Percentiles rank a stretch among this genome's conserved stretches.
Conservation (phyloP, 257 asterid species). For the Solanum acaule region DNA sequence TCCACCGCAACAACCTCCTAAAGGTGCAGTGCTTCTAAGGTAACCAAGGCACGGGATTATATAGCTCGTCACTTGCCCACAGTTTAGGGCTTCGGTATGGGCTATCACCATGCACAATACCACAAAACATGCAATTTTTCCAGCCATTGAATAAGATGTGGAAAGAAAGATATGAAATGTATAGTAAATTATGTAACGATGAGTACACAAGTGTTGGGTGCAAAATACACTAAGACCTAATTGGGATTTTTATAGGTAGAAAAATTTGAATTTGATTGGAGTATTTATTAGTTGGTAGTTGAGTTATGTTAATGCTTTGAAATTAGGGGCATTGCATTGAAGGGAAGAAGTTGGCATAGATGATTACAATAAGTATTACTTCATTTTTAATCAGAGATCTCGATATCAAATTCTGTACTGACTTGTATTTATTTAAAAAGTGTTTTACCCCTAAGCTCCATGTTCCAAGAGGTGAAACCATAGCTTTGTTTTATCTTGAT, state of each 20-base stretch:
- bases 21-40: slow-evolving; percentile 12
- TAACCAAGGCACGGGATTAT: slow-evolving; percentile 27
- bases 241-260: background rate
- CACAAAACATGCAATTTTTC: background rate
- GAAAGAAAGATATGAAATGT: background rate
- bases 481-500: too few relatives aligned
- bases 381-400: too few relatives aligned
- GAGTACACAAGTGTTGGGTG: background rate
- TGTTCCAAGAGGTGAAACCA: too few relatives aligned
- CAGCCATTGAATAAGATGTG: background rate
- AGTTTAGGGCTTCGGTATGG: slow-evolving; percentile 17
- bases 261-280: background rate
- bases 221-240: background rate
- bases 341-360: background rate
- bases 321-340: background rate
- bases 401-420: too few relatives aligned
- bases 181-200: background rate
- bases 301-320: background rate
- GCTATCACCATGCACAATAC: slow-evolving; percentile 13
- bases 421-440: too few relatives aligned
- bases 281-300: background rate
- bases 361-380: background rate
- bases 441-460: too few relatives aligned
- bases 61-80: slow-evolving; percentile 13
- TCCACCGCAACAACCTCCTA: slow-evolving; percentile 35